Base-by-base conservation (phyloP, 305 asterid genomes). In the Fraxinus sp. region DNA sequence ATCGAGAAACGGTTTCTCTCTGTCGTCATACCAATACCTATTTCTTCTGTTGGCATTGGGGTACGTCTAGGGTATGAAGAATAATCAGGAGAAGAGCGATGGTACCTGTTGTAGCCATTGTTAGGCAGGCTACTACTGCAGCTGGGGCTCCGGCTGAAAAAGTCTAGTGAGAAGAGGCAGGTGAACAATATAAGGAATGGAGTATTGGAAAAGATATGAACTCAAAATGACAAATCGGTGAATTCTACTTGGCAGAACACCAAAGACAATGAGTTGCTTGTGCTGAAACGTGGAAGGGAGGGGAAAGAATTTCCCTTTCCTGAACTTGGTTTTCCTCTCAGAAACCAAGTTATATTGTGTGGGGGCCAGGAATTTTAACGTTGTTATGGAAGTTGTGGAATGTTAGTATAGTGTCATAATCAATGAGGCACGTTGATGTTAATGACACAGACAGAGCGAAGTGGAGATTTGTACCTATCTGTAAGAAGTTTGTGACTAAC, bases 31-130 rank as follows among this genome's bases (percentile, higher is more conserved):
- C 24, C 80, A 73, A 9, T 62, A 59, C 36, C 83, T 77, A 73
- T 79, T 86, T 36, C 85, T 83, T 1, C 88, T 87, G 6, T 79
- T 87, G 13, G 79, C 79, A 72, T 85, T 84, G 95, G 84, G 83
- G 79, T 85, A 44, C 74, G 68, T 9, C 85, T 80, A n/a, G 82
- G 89, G 81, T 88, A 86, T 0, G 95, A 85, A 80, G 97, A 85
- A 81, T 90, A 92, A 87, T 91, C 94, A 1, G 97, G 97, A 62
- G 97, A 93, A 86, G 94, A 44, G 81, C 95, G 93, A 57, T 80
- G 89, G 83, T 86, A 83, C 90, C 94, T 89, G 88, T 44, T 76
- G 79, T 86, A 7, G 46, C 26, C 26, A 7, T 57, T 57, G 11
- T 18, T 57, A 18, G 68, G 68, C 10, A 3, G 68, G 26, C 28